These are phyloP conservation scores for Periglandula ipomoeae DNA, from an alignment of 2,329 filamentous ascomycete genomes.

Conservation along the genomic window DNA sequence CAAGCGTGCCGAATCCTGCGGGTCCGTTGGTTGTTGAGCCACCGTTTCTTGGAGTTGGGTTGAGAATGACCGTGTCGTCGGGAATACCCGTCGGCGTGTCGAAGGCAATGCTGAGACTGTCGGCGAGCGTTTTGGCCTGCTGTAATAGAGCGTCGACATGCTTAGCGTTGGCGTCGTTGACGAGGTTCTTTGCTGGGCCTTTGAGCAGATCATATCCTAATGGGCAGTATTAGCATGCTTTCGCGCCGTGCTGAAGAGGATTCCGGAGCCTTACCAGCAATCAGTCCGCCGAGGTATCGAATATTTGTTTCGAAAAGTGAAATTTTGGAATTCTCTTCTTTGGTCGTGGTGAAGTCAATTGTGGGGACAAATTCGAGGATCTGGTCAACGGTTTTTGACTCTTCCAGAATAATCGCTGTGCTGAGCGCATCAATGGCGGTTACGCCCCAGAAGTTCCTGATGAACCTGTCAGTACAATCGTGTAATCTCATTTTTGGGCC, in stretches of 20 bases:
- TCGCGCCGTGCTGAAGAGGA: neutral
- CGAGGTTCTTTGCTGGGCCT: conserved; percentile 49
- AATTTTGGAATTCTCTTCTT: conserved; percentile 36
- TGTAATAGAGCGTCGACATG: conserved; percentile 49
- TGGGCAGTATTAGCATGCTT: neutral
- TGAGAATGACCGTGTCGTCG: conserved; percentile 56
- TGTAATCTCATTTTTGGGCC: neutral
- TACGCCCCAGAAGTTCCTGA: conserved; percentile 75
- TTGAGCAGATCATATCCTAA: conserved; percentile 61
- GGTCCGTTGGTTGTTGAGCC: conserved; percentile 55
- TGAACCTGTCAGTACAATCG: neutral
- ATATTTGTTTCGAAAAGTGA: conserved; percentile 89
- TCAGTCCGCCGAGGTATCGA: conserved; percentile 71
- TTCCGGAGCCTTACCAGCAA: conserved; percentile 46
- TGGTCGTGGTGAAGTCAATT: conserved; percentile 60
- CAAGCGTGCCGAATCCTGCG: conserved; percentile 67
- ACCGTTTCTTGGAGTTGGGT: conserved; percentile 37
- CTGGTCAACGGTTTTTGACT: conserved; percentile 56
- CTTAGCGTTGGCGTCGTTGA: conserved; percentile 23
- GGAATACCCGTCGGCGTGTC: conserved; percentile 67
- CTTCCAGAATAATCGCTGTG: conserved; percentile 70
- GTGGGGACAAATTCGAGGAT: conserved; percentile 62
- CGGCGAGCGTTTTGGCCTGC: conserved; percentile 61
- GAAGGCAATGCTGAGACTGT: conserved; percentile 69
- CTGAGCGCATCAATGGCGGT: conserved; percentile 73